These are phyloP conservation scores for Pleurotus giganteus DNA, from an alignment of 768 basidiomycete genomes.

Conservation along the genomic window DNA sequence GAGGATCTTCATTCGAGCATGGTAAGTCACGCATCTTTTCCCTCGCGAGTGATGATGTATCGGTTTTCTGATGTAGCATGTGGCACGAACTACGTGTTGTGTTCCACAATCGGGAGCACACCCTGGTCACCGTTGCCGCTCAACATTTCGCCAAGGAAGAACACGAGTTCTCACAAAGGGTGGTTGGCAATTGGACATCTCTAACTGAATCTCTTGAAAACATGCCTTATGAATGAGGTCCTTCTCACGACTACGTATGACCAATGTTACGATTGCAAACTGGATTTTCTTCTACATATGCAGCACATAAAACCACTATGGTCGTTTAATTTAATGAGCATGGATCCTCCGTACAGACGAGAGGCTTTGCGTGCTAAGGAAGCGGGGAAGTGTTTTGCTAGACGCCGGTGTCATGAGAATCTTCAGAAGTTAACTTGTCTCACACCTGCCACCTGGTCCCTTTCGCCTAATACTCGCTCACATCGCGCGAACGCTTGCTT, in stretches of 20 bases:
- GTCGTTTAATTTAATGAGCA: too few relatives aligned
- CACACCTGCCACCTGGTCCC: too few relatives aligned
- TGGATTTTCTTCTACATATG: neutral
- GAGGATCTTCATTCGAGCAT: constrained; percentile 84
- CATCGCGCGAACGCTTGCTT: too few relatives aligned
- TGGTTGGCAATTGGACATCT: constrained; percentile 72
- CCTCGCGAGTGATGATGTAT: constrained; percentile 9
- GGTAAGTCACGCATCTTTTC: constrained; percentile 42
- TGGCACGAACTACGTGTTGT: constrained; percentile 97
- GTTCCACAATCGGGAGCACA: constrained; percentile 86
- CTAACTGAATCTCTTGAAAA: constrained; percentile 65
- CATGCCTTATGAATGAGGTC: constrained; percentile 81
- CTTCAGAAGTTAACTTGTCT: too few relatives aligned
- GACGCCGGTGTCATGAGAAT: too few relatives aligned
- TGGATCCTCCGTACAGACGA: too few relatives aligned
- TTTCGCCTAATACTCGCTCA: too few relatives aligned
- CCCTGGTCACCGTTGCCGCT: constrained; percentile 70
- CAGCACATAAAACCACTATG: too few relatives aligned
- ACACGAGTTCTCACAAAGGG: constrained; percentile 59
- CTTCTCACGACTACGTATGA: neutral
- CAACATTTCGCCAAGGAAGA: constrained; percentile 77
- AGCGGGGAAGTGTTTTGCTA: too few relatives aligned
- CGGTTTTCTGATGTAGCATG: constrained; percentile 54
- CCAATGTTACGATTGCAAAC: neutral
- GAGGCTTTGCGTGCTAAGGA: too few relatives aligned